Percentiles rank a stretch among this genome's conserved stretches.
Conservation (phyloP, 371 early-diverging fungal species). For the Mucor indicus region DNA sequence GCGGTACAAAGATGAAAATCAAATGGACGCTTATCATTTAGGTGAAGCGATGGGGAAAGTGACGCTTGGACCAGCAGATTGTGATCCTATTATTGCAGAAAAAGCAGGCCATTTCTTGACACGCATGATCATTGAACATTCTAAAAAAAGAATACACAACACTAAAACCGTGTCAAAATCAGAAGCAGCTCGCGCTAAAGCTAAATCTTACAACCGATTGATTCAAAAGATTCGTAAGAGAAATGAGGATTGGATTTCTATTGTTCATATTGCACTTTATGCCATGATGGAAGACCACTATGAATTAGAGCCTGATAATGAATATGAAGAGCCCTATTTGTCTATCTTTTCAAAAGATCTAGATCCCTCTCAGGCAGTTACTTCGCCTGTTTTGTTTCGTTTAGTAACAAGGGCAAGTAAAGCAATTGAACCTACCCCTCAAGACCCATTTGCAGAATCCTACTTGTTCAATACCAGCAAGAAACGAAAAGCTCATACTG, state of each 20-base stretch:
- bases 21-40: slow-evolving; percentile 39
- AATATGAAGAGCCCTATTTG: slow-evolving; percentile 33
- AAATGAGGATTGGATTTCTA: slow-evolving; percentile 21
- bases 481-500: background rate
- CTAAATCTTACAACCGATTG: slow-evolving; percentile 36
- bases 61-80: slow-evolving; percentile 40
- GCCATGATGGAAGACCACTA: slow-evolving; percentile 37
- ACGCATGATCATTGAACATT: slow-evolving; percentile 46
- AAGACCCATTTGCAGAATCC: slow-evolving; percentile 26
- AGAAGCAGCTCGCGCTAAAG: slow-evolving; percentile 36
- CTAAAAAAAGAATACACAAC: slow-evolving; percentile 10
- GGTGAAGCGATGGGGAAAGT: slow-evolving; percentile 52
- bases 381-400: slow-evolving; percentile 32
- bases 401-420: slow-evolving; percentile 29
- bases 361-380: slow-evolving; percentile 3
- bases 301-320: slow-evolving; percentile 8
- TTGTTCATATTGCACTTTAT: slow-evolving; percentile 13
- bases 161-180: slow-evolving; percentile 13
- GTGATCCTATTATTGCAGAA: slow-evolving; percentile 45
- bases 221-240: slow-evolving; percentile 25
- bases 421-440: slow-evolving; percentile 18
- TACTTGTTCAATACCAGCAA: slow-evolving; percentile 13
- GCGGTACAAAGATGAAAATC: slow-evolving; percentile 36
- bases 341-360: slow-evolving; percentile 25
- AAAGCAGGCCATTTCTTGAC: slow-evolving; percentile 44